Evolutionary conservation across 2,329 filamentous ascomycete species (phyloP).

Genomic region (Penicillium sp.): DNA sequence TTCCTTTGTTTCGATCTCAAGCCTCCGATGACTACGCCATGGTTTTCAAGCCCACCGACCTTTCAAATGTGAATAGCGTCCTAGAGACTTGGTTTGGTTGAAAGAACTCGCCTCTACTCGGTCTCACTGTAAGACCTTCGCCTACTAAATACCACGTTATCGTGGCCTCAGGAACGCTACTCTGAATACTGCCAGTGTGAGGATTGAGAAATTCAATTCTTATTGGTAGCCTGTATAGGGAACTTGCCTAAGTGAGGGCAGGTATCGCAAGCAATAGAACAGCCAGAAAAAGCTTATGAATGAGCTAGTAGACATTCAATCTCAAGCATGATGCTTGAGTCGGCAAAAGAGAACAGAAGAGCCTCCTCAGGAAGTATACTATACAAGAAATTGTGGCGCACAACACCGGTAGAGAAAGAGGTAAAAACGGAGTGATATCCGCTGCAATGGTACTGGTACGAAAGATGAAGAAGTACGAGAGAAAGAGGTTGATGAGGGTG

Average conservation of each 20-base stretch:
- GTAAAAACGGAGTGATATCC: constrained; percentile 8
- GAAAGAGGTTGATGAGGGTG: constrained; percentile 15
- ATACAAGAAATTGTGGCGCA: constrained; percentile 14
- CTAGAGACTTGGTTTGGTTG: not conserved
- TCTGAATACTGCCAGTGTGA: not conserved
- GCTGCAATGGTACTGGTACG: constrained; percentile 23
- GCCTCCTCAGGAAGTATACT: constrained; percentile 7
- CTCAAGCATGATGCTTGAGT: constrained; percentile 6
- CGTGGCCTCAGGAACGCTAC: not conserved
- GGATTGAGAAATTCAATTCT: not conserved
- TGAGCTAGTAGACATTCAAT: constrained; percentile 5
- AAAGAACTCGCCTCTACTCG: not conserved
- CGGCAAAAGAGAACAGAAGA: constrained; percentile 8
- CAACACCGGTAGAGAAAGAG: constrained; percentile 12
- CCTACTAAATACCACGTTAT: not conserved
- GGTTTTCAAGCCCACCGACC: not conserved
- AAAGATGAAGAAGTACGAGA: constrained; percentile 16
- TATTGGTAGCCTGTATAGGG: constrained; percentile 5
- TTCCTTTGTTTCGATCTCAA: not conserved
- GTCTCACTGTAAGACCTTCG: not conserved
- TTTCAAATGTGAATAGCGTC: not conserved
- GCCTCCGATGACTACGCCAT: not conserved
- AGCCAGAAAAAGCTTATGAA: not conserved
- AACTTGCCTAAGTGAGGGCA: not conserved
- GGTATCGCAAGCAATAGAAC: constrained; percentile 4